Conservation (phyloP, 164 flowering plant species). For the Annona squamosa region DNA sequence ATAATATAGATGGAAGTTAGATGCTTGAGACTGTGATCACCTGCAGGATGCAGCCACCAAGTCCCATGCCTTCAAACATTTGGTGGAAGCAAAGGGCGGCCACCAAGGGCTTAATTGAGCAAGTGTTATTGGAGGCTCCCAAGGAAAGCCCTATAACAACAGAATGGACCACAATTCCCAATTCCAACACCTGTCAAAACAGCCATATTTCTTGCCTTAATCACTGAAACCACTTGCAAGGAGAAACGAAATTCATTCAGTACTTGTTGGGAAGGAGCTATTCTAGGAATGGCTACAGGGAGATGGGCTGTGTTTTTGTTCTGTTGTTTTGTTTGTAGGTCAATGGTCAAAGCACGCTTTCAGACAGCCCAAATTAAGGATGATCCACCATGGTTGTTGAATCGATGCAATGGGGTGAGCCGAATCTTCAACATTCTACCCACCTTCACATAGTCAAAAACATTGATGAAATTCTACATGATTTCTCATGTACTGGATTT, state of each 20-base stretch:
- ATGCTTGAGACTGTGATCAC: background rate
- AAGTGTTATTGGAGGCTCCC: constrained; percentile 13
- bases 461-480: too few relatives aligned
- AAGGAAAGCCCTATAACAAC: constrained; percentile 18
- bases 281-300: background rate
- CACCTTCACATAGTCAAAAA: background rate
- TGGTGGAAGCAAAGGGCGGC: constrained; percentile 24
- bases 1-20: too few relatives aligned
- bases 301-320: too few relatives aligned
- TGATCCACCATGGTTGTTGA: background rate
- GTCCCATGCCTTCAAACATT: constrained; percentile 24
- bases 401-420: background rate
- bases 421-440: background rate
- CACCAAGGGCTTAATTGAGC: constrained; percentile 17
- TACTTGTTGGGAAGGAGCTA: background rate
- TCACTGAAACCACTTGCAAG: background rate
- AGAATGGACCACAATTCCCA: constrained; percentile 18
- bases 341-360: background rate
- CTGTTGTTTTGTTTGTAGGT: background rate
- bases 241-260: background rate
- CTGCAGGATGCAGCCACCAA: constrained; percentile 18
- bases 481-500: too few relatives aligned
- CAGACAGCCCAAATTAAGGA: background rate
- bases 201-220: background rate
- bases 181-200: constrained; percentile 2